Percentiles rank a stretch among this genome's conserved stretches.
Conservation (phyloP, 2,329 filamentous ascomycete genomes). For the Ophiocordyceps robertsii region DNA sequence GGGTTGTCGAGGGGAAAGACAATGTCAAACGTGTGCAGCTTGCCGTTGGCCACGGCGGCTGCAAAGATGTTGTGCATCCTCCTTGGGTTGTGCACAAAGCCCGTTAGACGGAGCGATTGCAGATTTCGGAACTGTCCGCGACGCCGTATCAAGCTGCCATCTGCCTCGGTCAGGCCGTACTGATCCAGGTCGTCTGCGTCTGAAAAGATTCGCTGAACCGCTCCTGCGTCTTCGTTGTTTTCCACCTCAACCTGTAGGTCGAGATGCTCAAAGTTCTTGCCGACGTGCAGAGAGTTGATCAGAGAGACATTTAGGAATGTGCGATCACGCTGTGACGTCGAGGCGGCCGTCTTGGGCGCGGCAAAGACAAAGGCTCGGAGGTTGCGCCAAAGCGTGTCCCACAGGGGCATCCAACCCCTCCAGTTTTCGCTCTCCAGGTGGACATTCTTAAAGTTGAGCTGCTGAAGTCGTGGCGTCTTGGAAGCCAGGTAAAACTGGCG, state of each 20-base stretch:
- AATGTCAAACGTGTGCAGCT: conserved; percentile 20
- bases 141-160: neutral
- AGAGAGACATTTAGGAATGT: conserved; percentile 9
- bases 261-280: conserved; percentile 13
- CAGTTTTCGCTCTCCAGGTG: conserved; percentile 6
- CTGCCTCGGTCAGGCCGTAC: neutral
- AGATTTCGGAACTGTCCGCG: conserved; percentile 11
- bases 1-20: conserved; percentile 17
- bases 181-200: neutral
- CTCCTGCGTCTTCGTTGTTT: conserved; percentile 4
- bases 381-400: conserved; percentile 13
- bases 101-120: conserved; percentile 14
- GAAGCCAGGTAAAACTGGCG: conserved; percentile 12
- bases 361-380: conserved; percentile 14
- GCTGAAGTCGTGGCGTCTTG: conserved; percentile 16
- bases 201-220: neutral
- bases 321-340: conserved; percentile 8
- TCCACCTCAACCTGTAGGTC: conserved; percentile 16
- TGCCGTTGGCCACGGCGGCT: conserved; percentile 12
- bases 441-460: conserved; percentile 16
- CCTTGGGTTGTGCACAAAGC: conserved; percentile 10
- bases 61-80: conserved; percentile 11
- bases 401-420: conserved; percentile 4
- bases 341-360: conserved; percentile 7
- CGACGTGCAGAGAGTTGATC: conserved; percentile 14